Conservation (phyloP, 1,284 basidiomycete genomes). For the Volvariella volvacea region DNA sequence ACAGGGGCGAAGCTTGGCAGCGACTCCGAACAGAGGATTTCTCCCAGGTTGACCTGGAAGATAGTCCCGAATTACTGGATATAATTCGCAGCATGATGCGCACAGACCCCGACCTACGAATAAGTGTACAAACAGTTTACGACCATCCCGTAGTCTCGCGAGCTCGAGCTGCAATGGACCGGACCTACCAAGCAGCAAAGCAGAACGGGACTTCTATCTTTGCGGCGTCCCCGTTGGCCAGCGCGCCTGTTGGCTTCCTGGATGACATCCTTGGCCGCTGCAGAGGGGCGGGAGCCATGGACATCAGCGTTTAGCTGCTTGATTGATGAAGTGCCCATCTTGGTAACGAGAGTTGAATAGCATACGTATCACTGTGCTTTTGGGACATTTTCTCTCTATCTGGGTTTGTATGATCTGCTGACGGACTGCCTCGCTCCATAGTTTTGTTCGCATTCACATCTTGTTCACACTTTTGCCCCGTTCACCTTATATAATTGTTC, state of each 20-base stretch:
- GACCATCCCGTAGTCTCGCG: conserved; percentile 65
- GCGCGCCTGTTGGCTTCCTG: conserved; percentile 53
- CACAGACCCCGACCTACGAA: conserved; percentile 56
- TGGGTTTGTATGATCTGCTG: conserved; percentile 2
- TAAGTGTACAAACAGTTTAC: conserved; percentile 55
- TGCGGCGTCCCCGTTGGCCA: conserved; percentile 59
- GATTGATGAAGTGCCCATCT: background rate
- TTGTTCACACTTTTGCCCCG: background rate
- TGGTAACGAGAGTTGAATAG: background rate
- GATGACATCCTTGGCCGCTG: conserved; percentile 46
- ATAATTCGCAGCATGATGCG: conserved; percentile 80
- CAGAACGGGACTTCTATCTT: conserved; percentile 41
- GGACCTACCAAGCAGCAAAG: conserved; percentile 32
- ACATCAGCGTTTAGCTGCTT: background rate
- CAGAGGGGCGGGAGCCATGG: background rate
- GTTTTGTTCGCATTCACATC: background rate
- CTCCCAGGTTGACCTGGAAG: conserved; percentile 78
- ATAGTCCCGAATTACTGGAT: conserved; percentile 65
- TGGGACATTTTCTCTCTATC: background rate
- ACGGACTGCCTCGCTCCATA: background rate
- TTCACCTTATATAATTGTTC: background rate
- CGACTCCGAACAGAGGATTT: conserved; percentile 90
- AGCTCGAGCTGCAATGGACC: conserved; percentile 61
- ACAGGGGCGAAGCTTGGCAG: conserved; percentile 88
- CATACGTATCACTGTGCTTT: background rate